Evolutionary conservation across 345 rosid species (phyloP), one percentile per base, ranked within the genome.

Genomic region (Murraya paniculata): DNA sequence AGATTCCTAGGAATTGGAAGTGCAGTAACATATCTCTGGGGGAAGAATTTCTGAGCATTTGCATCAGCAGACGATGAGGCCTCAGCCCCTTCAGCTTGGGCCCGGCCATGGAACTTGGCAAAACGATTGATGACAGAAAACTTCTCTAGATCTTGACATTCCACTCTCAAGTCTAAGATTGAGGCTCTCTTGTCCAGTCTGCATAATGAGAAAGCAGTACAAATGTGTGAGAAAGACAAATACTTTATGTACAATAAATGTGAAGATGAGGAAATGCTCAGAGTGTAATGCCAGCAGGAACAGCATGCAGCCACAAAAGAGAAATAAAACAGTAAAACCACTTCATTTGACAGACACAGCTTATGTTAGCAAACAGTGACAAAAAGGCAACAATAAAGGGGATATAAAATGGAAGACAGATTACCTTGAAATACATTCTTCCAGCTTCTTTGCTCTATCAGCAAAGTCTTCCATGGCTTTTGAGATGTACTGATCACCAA

Each of bases 11-110:
- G 97, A 88, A 92, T 88, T 25, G 98, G 91, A 76, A 90, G 82
- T 57, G 97, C 92, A 75, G 90, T 85, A 79, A 92, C 97, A 85
- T 96, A 96, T 90, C 97, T 88, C 81, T 92, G 97, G 76, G 89
- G 91, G 72, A 73, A 83, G 79, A 84, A 82, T 86, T 81, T 90
- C 79, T 73, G 88, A 53, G 90, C 22, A 86, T 64, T 81, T 69
- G 81, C 53, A 76, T 84, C 87, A 53, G 83, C 67, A 59, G 92
- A 83, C 0, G 85, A 86, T 50, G 90, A 83, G 65, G 78, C 76
- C 85, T 87, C 91, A 21, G 88, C 76, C 72, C 83, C 86, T 11
- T 87, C 93, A 64, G 81, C 75, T 74, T 86, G 97, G 24, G 81
- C 89, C 82, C 94, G 82, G 9, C 93, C 90, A 78, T 94, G 92